Base-by-base conservation (phyloP, 169 alveolate genomes). In the Ichthyophthirius multifiliis region DNA sequence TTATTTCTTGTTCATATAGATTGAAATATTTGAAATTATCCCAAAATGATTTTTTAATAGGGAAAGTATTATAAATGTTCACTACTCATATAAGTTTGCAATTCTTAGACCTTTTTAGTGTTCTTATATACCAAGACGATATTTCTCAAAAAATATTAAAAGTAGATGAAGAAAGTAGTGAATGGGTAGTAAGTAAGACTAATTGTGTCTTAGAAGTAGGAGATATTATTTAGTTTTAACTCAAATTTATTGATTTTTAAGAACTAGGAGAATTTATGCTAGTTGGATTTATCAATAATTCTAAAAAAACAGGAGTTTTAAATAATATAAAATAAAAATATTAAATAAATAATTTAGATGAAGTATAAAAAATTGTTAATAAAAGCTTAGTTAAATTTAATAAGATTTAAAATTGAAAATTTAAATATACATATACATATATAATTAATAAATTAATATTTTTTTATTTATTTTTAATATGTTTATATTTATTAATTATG, bases 211-310 rank as follows among this genome's bases (percentile, higher is more conserved):
- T 55, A 18, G 71, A 55, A 55, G 71, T 55, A 7, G 18, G 71
- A 12, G 71, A 55, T 27, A 39, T 27, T 55, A 55, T 55, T 55
- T 55, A 55, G 34, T 55, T 55, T 7, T 34, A 55, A 20, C 32
- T 55, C 31, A 55, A 55, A 27, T 27, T 39, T 18, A 39, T 55
- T 5, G 71, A 55, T 27, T 20, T 55, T 27, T 55, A 55, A 23
- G 71, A 55, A 27, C 31, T 55, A 13, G 71, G 71, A 20, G 71
- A 55, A 5, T 55, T 55, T 55, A 55, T 55, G 71, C 39, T 55
- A 15, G 31, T 55, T 55, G 71, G 71, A 4, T 55, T 39, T 15
- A 13, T 55, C 12, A 55, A 55, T 27, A 55, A 55, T 55, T 15
- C 71, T 10, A 55, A 55, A 39, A 55, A 55, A 27, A 55, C 23